Conservation (phyloP, 768 basidiomycete species). For the Leccinum subgranulosum region DNA sequence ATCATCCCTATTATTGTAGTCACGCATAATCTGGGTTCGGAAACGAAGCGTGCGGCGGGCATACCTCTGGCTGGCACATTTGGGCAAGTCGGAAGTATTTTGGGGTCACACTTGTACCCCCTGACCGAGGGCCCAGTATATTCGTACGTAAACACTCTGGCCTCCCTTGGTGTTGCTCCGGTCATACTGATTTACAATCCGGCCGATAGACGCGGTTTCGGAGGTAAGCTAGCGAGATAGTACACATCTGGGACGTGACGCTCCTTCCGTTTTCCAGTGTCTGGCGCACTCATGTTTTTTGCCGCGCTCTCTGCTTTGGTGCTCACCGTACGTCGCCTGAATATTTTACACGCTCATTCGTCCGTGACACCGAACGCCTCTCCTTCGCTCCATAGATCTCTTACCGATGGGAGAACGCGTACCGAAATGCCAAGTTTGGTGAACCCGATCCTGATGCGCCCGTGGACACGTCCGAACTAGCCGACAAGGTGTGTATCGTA, state of each 20-base stretch:
- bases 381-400: conserved; percentile 41
- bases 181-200: not conserved
- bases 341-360: no score
- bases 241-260: not conserved
- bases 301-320: no score
- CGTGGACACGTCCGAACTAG: conserved; percentile 64
- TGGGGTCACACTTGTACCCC: conserved; percentile 43
- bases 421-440: conserved; percentile 52
- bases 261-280: not conserved
- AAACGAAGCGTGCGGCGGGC: conserved; percentile 43
- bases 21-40: conserved; percentile 41
- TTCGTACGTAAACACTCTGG: conserved; percentile 20
- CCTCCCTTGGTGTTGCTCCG: not conserved
- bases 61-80: conserved; percentile 41
- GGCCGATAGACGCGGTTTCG: conserved; percentile 17
- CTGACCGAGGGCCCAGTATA: conserved; percentile 39
- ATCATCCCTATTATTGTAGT: conserved; percentile 24
- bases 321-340: no score
- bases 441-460: conserved; percentile 42
- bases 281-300: no score
- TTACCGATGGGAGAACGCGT: conserved; percentile 59
- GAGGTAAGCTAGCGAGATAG: conserved; percentile 3
- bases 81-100: conserved; percentile 39
- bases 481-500: conserved; percentile 42
- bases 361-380: no score